Evolutionary conservation across 1,139 yeast species (phyloP), one percentile per base, ranked within the genome.

Genomic region (Nakaseomyces glabratus): DNA sequence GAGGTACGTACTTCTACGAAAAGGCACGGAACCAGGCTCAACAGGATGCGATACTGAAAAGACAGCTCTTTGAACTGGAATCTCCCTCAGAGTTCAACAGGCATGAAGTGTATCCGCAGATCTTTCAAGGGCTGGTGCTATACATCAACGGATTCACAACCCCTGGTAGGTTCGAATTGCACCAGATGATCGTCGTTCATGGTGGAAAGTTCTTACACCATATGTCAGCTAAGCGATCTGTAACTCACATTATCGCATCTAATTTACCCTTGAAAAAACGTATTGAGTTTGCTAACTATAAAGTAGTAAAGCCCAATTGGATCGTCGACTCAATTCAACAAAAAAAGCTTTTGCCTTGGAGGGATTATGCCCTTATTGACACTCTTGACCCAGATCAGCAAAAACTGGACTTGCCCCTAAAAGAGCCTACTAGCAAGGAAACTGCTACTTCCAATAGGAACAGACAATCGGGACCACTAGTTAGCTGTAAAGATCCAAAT

Each of bases 231-330:
- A 86, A 86, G 50, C 68, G 80, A 4, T 66, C 71, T 9, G 93
- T 80, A 1, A 82, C 96, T 0, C 97, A 90, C 58, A 80, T 90
- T 6, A 62, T 90, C 1, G 93, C 96, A 18, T 76, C 79, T 37
- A 66, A 76, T 22, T 55, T 88, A 39, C 85, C 97, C 0, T 84
- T 93, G 1, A 65, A 84, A 31, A 88, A 90, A 55, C 63, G 67
- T 38, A 56, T 69, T 3, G 78, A 81, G 55, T 84, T 73, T 51
- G 64, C 66, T 23, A 70, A 77, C 45, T 81, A 73, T 56, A 75
- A 71, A 44, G 94, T 90, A 2, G 94, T 86, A 1, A 69, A 60
- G 40, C 95, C 97, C 0, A 68, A 68, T 31, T 90, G 98, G 98
- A 68, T 90, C 2, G 65, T 68, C 0, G 85, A 85, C 28, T 71